Evolutionary conservation across 1,284 basidiomycete species (phyloP), one percentile per base, ranked within the genome.

Genomic region (Lignosus rhinocerotis): DNA sequence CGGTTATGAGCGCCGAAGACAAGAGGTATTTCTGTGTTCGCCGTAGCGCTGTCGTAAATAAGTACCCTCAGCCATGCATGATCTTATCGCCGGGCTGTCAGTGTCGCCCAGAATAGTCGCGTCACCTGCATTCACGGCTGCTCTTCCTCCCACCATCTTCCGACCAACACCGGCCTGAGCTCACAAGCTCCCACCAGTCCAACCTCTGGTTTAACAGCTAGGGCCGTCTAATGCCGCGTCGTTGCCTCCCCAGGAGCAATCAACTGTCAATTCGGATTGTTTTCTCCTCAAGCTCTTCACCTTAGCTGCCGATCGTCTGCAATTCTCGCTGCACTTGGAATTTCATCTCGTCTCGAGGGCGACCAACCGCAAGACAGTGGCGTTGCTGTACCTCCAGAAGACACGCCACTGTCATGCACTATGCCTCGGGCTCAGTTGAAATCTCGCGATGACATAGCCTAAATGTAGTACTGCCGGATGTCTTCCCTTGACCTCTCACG

Each of bases 41-140:
- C 21, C 21, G 39, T 30, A 36, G 16, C 32, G 45, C 17, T n/a
- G 42, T 36, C 8, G 4, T 43, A 36, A 25, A 25, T 25, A 25
- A 25, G 25, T 44, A n/a, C 25, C 7, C 47, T 45, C 46, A n/a
- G n/a, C n/a, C 34, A 34, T 38, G 30, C 49, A 21, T 51, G 48
- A 59, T 59, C 57, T 59, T 59, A 59, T 59, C 52, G 53, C 57
- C 49, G 47, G 42, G 12, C 44, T 38, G 19, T 14, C 41, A 14
- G 41, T 38, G 19, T 14, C 41, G 9, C 46, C 41, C 33, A 33
- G 46, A 43, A 53, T 43, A 53, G 51, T 25, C 25, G n/a, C 6
- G n/a, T 51, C 50, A 21, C 54, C 21, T 31, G 38, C 49, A 36
- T 6, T 12, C 39, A 25, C 3, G 19, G 19, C 50, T n/a, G 19